Base-by-base conservation (phyloP, 106 monocot genomes). In the Dendrobium catenatum region DNA sequence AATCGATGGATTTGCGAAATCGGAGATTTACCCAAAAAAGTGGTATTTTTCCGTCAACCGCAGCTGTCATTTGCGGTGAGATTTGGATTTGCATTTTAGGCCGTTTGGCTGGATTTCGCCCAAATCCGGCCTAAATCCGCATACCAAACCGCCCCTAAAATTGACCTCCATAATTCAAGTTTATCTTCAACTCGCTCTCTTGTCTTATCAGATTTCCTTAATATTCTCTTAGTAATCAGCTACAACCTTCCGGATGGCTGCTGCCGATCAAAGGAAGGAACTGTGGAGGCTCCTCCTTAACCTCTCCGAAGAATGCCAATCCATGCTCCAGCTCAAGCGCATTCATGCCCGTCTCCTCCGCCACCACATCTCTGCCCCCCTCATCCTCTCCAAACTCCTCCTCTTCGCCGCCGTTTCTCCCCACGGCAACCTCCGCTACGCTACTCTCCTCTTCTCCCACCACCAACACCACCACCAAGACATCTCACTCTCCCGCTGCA, bases 391-490 rank as follows among this genome's bases (percentile, higher is more conserved):
- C 82, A 88, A 85, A 77, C 85, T 88, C 76, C 79, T 88, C 79
- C 84, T 79, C 70, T 85, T 88, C 85, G 79, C 88, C 79, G 88
- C 82, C 55, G 80, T 85, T 47, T 88, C 88, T 41, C 85, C 88
- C 11, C 1, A 20, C 56, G 88, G 88, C 19, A 56, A 82, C 80
- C 85, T 85, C 22, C 56, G 67, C 77, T 66, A 80, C 79, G 84
- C 88, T 46, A 2, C 85, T 54, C 41, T 40, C 58, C 70, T 88
- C 75, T 59, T 84, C 68, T 77, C 76, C 79, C 49, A 70, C 31
- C 70, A 70, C 70, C 49, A 70, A 13, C 70, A 70, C 70, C 55
- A 79, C 81, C 33, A 77, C 79, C 55, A 77, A 75, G 42, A 19
- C 80, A 19, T 79, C 68, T 5, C 29, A 2, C 27, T 29, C 26